Percentiles rank a stretch among this genome's conserved stretches.
Evolutionary conservation across 352 stramenopile genomes (phyloP).

Genomic region (Pythium myriotylum): DNA sequence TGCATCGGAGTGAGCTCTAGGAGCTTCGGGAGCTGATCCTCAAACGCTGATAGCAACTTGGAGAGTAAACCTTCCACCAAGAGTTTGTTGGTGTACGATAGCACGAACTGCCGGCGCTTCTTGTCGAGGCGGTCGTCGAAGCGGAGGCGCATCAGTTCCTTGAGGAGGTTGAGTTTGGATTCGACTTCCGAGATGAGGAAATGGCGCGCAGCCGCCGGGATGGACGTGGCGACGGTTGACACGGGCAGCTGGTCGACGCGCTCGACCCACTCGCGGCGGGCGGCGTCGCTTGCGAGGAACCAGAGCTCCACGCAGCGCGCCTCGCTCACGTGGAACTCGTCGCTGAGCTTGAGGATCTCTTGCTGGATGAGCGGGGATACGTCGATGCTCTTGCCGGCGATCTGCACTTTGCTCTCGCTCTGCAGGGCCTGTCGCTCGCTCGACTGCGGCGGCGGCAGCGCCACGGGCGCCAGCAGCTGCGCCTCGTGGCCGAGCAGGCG

Average conservation of each 20-base stretch:
- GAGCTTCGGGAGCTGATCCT: conserved; percentile 56
- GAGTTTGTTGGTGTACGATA: conserved; percentile 72
- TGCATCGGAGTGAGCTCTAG: conserved; percentile 58
- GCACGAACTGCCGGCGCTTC: conserved; percentile 61
- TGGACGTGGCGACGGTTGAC: conserved; percentile 49
- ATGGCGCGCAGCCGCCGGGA: conserved; percentile 69
- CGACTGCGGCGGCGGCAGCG: conserved; percentile 38
- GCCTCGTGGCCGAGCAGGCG: conserved; percentile 44
- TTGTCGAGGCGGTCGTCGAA: conserved; percentile 60
- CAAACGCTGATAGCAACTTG: conserved; percentile 53
- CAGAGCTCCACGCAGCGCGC: conserved; percentile 73
- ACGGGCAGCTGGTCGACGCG: conserved; percentile 62
- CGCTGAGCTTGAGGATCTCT: conserved; percentile 78
- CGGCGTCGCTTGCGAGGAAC: conserved; percentile 73
- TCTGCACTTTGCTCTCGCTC: conserved; percentile 52
- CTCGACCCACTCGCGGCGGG: conserved; percentile 71
- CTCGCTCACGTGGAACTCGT: conserved; percentile 74
- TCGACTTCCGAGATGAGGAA: conserved; percentile 78
- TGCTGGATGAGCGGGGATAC: conserved; percentile 81
- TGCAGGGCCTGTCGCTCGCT: conserved; percentile 64
- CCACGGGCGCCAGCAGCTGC: conserved; percentile 48
- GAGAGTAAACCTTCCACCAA: conserved; percentile 47
- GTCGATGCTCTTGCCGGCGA: conserved; percentile 68
- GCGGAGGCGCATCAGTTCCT: conserved; percentile 70
- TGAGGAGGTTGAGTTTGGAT: conserved; percentile 74